Base-by-base conservation (phyloP, 1,284 basidiomycete species). In the Cryptococcus deneoformans region DNA sequence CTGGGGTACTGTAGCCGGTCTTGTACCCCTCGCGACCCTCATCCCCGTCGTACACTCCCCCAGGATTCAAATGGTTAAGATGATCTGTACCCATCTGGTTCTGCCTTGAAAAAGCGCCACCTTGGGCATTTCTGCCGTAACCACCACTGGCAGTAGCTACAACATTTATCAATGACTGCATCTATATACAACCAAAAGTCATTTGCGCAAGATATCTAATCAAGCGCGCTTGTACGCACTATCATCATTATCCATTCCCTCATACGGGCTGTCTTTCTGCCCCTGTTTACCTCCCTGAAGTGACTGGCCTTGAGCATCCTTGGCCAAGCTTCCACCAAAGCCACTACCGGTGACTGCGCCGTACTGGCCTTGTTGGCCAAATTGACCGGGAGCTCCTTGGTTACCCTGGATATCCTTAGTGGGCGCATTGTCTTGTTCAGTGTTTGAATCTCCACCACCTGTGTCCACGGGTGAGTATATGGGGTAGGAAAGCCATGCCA, bases 1-100 rank as follows among this genome's bases (percentile, higher is more conserved):
- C 70, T 36, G 70, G 70, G 7, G 70, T 71, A 53, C 64, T 66
- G 45, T 63, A 61, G 20, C 70, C 70, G 6, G 70, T 71, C 65
- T 68, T 68, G 49, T 52, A 50, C 10, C 68, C 68, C 20, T 20
- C 20, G 20, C 20, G 20, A 34, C 60, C 60, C 35, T 56, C 45
- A 47, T 56, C 45, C 53, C 57, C 53, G 48, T 52, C 39, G 49
- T 58, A 51, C 16, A 52, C 57, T 12, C 55, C 57, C 20, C 60
- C 60, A 9, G 51, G 52, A 35, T 62, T 58, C 6, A 24, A 39
- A 16, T 54, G 39, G 44, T 62, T 56, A 29, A 52, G 39, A 44
- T 57, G 29, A 40, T 63, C 62, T 14, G 67, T 55, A 7, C 59
- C 66, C 57, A 68, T 63, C 58, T 71, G 69, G 50, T 69, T 67